Conservation (phyloP, 2,329 filamentous ascomycete species). For the Colletotrichum sp. region DNA sequence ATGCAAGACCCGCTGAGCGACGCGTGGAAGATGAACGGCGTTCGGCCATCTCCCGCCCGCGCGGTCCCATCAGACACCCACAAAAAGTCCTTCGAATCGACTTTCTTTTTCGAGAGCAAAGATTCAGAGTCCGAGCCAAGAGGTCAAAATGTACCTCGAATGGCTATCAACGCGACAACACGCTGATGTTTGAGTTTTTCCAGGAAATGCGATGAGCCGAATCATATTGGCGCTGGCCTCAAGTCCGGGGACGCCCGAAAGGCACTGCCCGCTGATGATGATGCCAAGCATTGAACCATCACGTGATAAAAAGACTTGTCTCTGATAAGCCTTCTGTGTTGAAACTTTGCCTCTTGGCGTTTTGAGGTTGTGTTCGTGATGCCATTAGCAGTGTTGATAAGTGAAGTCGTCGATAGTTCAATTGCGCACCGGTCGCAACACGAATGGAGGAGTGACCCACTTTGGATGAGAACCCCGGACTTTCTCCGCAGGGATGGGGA, state of each 20-base stretch:
- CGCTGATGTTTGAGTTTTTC: neutral
- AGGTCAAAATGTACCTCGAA: neutral
- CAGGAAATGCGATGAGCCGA: neutral
- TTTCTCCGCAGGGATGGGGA: neutral
- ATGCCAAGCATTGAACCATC: neutral
- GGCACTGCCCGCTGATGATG: neutral
- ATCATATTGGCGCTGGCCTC: neutral
- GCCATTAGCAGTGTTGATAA: neutral
- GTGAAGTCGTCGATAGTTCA: neutral
- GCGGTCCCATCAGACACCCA: neutral
- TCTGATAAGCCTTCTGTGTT: neutral
- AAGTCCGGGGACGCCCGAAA: neutral
- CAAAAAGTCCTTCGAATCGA: neutral
- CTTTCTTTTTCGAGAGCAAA: neutral
- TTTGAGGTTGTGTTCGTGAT: neutral
- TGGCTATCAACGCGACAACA: neutral
- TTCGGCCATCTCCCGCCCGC: neutral
- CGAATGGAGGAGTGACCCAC: neutral
- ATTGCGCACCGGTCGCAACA: neutral
- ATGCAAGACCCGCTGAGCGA: neutral
- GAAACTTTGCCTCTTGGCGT: neutral
- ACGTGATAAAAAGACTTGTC: neutral
- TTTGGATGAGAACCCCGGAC: neutral
- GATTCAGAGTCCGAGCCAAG: neutral
- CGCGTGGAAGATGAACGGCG: neutral